phyloP scores from a whole-genome alignment of 2,329 filamentous ascomycete genomes.

The Stachybotrys chlorohalonatus region DNA sequence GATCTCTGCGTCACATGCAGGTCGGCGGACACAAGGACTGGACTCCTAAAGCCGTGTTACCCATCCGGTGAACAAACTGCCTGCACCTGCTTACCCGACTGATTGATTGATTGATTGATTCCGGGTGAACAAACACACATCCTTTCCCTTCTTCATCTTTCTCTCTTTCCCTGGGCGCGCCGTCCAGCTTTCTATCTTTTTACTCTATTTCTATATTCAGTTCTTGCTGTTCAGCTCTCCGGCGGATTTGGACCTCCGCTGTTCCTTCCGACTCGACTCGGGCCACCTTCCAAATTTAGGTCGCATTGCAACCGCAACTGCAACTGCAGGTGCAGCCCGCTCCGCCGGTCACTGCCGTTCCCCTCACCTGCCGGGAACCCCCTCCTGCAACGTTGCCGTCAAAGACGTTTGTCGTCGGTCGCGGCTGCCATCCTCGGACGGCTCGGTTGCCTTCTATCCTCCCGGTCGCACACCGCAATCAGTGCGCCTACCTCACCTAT shows the following conservation, averaged over 20 bases:
- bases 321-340: neutral
- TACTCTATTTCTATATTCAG: neutral
- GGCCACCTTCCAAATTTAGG: neutral
- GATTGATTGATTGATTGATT: neutral
- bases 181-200: neutral
- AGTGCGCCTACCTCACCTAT: slow-evolving; percentile 4
- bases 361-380: neutral
- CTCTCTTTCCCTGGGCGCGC: neutral
- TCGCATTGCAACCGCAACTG: neutral
- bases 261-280: neutral
- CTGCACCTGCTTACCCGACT: neutral
- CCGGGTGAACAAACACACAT: neutral
- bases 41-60: slow-evolving; percentile 4
- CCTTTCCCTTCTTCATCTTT: neutral
- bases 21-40: slow-evolving; percentile 5
- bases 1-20: neutral
- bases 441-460: neutral
- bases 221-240: neutral
- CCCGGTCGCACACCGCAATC: neutral
- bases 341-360: neutral
- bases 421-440: too few species aligned
- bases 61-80: neutral
- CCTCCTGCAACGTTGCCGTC: slow-evolving; percentile 5
- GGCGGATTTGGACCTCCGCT: neutral
- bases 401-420: too few species aligned